These are phyloP conservation scores for Selaginella tamariscina DNA, from an alignment of 75 land plant species.

Conservation along the genomic window DNA sequence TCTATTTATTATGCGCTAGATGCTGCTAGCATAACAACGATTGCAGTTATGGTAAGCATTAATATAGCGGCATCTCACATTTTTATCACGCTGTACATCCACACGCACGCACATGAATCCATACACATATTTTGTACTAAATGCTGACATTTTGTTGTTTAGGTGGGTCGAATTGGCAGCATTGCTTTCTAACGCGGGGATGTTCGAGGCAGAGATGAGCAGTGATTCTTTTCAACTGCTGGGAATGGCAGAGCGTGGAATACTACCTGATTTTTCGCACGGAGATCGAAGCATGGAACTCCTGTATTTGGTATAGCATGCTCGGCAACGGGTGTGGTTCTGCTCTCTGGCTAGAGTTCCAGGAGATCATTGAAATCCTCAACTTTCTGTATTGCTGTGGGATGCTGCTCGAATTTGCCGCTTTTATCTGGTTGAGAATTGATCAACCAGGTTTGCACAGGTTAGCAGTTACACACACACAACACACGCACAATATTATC, in stretches of 20 bases:
- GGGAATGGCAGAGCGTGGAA: slow-evolving; percentile 7
- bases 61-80: too few relatives aligned
- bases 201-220: slow-evolving; percentile 13
- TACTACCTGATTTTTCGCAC: background rate
- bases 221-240: slow-evolving; percentile 13
- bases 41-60: too few relatives aligned
- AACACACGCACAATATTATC: too few relatives aligned
- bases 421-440: slow-evolving; percentile 3
- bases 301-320: background rate
- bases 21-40: too few relatives aligned
- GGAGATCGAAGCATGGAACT: slow-evolving; percentile 11
- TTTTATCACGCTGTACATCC: too few relatives aligned
- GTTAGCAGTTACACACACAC: too few relatives aligned
- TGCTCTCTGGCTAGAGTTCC: slow-evolving; percentile 8
- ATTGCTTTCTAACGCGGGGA: background rate
- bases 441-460: background rate
- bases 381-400: slow-evolving; percentile 9
- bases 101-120: too few relatives aligned
- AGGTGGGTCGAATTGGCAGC: slow-evolving; percentile 6
- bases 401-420: slow-evolving; percentile 12
- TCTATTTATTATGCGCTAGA: too few relatives aligned
- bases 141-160: too few relatives aligned
- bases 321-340: slow-evolving; percentile 6
- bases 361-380: slow-evolving; percentile 5
- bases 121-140: too few relatives aligned